These are phyloP conservation scores for Pachysolen tannophilus DNA, from an alignment of 805 yeast species.

Conservation along the genomic window DNA sequence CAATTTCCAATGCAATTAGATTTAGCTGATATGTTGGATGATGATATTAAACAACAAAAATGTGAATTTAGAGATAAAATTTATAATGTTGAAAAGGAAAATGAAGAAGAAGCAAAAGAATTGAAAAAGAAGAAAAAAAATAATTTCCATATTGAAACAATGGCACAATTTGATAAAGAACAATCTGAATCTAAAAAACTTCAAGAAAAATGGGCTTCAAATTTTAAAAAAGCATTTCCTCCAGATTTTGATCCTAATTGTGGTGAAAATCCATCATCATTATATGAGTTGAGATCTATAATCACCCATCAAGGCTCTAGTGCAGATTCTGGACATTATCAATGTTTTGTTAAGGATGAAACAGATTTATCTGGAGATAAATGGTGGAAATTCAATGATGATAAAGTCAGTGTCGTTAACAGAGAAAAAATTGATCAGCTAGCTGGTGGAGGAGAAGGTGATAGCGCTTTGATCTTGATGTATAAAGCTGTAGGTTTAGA, in stretches of 20 bases:
- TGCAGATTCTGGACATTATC: slow-evolving; percentile 97
- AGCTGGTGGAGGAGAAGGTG: slow-evolving; percentile 98
- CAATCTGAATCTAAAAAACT: slow-evolving; percentile 39
- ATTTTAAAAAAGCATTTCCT: slow-evolving; percentile 37
- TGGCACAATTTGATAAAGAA: slow-evolving; percentile 49
- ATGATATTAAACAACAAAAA: slow-evolving; percentile 59
- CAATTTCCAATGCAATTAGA: slow-evolving; percentile 93
- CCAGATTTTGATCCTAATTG: slow-evolving; percentile 36
- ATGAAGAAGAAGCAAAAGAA: slow-evolving; percentile 63
- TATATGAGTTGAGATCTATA: slow-evolving; percentile 76
- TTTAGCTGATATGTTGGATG: slow-evolving; percentile 76
- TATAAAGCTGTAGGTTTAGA: slow-evolving; percentile 75
- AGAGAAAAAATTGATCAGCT: slow-evolving; percentile 76
- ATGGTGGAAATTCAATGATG: slow-evolving; percentile 97
- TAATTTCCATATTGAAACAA: slow-evolving; percentile 25
- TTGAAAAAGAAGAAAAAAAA: slow-evolving; percentile 51
- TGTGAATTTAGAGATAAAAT: slow-evolving; percentile 69
- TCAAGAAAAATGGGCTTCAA: slow-evolving; percentile 39
- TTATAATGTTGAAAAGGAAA: slow-evolving; percentile 67
- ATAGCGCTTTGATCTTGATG: slow-evolving; percentile 82
- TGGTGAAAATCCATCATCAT: slow-evolving; percentile 83
- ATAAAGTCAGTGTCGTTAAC: slow-evolving; percentile 69
- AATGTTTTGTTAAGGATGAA: slow-evolving; percentile 74
- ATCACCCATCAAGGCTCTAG: slow-evolving; percentile 93
- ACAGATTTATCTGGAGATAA: slow-evolving; percentile 54